These are phyloP conservation scores for Naganishia sp. DNA, from an alignment of 1,284 basidiomycete species.

Conservation along the genomic window DNA sequence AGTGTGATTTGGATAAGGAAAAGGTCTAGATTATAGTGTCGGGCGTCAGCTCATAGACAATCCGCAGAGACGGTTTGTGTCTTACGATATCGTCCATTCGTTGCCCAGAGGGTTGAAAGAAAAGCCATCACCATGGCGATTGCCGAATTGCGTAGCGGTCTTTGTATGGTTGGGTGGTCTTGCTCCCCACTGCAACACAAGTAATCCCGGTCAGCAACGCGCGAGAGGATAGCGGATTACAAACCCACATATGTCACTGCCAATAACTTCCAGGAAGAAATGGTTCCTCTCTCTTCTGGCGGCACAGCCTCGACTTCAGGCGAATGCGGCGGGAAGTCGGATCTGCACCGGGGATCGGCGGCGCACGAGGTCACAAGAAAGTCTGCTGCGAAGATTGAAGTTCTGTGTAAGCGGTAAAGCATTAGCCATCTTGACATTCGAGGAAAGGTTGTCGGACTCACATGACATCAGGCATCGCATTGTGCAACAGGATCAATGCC, in stretches of 20 bases:
- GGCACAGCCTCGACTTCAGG: background rate
- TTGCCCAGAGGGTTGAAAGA: slow-evolving; percentile 26
- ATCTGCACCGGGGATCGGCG: slow-evolving; percentile 19
- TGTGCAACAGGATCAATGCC: slow-evolving; percentile 4
- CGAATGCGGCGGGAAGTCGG: slow-evolving; percentile 11
- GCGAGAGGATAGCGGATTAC: too few relatives aligned
- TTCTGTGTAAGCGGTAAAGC: background rate
- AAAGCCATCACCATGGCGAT: slow-evolving; percentile 7
- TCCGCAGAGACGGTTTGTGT: background rate
- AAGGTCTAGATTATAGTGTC: background rate
- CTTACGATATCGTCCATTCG: slow-evolving; percentile 26
- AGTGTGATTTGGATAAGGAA: slow-evolving; percentile 20
- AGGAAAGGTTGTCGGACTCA: background rate
- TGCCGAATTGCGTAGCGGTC: slow-evolving; percentile 2
- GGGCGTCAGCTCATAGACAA: background rate
- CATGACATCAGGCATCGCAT: slow-evolving; percentile 25
- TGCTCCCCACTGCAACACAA: slow-evolving; percentile 8
- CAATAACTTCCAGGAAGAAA: slow-evolving; percentile 20
- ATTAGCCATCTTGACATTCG: background rate
- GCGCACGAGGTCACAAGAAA: slow-evolving; percentile 8
- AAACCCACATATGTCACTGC: slow-evolving; percentile 15
- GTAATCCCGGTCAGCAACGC: too few relatives aligned
- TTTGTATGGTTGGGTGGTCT: slow-evolving; percentile 14
- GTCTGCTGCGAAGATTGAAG: slow-evolving; percentile 15
- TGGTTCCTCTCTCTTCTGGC: slow-evolving; percentile 1